Evolutionary conservation across 805 yeast genomes (phyloP).

Genomic region (Candida lessepsii): DNA sequence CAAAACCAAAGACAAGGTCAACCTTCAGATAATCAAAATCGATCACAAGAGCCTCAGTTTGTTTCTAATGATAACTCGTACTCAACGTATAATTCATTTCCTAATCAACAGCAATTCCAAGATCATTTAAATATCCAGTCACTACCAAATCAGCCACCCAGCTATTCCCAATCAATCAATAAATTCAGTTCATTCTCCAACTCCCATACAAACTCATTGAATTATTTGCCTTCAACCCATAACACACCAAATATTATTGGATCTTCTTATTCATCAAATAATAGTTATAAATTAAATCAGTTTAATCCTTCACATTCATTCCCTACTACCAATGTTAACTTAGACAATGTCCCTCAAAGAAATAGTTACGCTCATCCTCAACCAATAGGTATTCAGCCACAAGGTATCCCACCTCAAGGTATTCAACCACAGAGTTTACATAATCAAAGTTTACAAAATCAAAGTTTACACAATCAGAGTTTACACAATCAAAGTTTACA

Average conservation of each 20-base stretch:
- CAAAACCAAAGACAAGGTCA: no score
- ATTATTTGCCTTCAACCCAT: conserved; percentile 42
- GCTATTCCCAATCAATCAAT: conserved; percentile 11
- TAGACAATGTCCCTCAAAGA: conserved; percentile 29
- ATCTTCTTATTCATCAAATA: conserved; percentile 42
- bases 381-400: background rate
- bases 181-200: conserved; percentile 5
- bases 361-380: conserved; percentile 9
- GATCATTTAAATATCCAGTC: conserved; percentile 7
- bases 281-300: conserved; percentile 25
- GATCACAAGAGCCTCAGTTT: background rate
- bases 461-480: conserved; percentile 1
- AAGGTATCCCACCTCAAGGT: conserved; percentile 1
- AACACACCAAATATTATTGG: conserved; percentile 44
- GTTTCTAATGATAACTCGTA: background rate
- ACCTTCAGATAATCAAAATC: no score
- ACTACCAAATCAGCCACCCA: conserved; percentile 15
- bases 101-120: conserved; percentile 1
- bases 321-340: conserved; percentile 56
- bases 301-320: conserved; percentile 34
- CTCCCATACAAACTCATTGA: conserved; percentile 16
- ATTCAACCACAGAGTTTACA: background rate
- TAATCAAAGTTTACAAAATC: conserved; percentile 2
- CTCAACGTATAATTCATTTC: conserved; percentile 6
- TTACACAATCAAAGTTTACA: background rate